phyloP scores from a whole-genome alignment of 192 early-diverging fungal species.

The Coemansia biformis region DNA sequence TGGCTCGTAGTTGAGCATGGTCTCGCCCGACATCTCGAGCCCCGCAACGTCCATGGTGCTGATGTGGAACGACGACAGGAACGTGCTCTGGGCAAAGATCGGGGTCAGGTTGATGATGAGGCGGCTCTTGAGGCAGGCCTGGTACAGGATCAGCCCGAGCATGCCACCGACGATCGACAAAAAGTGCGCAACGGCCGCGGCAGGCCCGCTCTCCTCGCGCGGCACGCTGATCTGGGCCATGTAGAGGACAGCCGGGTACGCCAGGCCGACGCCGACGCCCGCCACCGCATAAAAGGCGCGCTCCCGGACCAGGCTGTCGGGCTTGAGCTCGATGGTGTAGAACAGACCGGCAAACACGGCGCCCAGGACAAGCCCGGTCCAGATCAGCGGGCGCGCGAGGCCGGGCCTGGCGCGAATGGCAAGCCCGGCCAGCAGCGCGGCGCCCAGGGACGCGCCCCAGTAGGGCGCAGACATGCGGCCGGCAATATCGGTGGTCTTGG shows the following conservation, averaged over 20 bases:
- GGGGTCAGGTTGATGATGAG: conserved; percentile 28
- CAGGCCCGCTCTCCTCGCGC: conserved; percentile 21
- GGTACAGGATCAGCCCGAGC: conserved; percentile 45
- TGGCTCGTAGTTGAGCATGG: conserved; percentile 22
- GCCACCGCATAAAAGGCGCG: conserved; percentile 36
- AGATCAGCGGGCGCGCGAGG: conserved; percentile 27
- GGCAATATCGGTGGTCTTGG: conserved; percentile 12
- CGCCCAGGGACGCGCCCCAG: conserved; percentile 32
- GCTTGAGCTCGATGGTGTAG: conserved; percentile 29
- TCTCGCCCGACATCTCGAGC: conserved; percentile 24
- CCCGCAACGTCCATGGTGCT: conserved; percentile 42
- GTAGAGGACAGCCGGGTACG: conserved; percentile 25
- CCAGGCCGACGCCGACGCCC: conserved; percentile 31
- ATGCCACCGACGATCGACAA: conserved; percentile 46
- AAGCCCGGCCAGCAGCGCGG: conserved; percentile 22
- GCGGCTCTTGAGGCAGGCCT: conserved; percentile 43
- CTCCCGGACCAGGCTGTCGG: conserved; percentile 21
- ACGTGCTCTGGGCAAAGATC: conserved; percentile 21
- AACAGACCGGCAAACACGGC: conserved; percentile 36
- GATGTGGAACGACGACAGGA: conserved; percentile 25
- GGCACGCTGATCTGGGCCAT: conserved; percentile 37
- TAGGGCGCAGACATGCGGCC: conserved; percentile 37
- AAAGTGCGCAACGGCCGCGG: conserved; percentile 40
- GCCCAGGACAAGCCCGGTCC: conserved; percentile 25
- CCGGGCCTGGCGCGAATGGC: conserved; percentile 7